Evolutionary conservation across 208 protist genomes (phyloP).

Genomic region (Trypanosoma congolense): DNA sequence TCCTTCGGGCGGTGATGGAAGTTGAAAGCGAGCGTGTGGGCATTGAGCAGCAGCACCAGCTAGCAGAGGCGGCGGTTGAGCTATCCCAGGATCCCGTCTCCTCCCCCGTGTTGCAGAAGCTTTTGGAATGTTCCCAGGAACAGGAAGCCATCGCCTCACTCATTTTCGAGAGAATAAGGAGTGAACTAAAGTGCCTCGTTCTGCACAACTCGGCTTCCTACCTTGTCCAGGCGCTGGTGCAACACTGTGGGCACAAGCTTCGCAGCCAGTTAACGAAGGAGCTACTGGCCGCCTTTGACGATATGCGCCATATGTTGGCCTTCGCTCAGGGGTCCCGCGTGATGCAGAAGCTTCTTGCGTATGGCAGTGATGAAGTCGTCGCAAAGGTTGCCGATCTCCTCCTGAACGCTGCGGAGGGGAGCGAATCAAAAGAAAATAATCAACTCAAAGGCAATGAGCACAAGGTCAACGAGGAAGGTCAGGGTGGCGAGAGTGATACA

Average conservation of each 20-base stretch:
- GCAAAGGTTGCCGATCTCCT: slow-evolving; percentile 40
- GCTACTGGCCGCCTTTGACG: slow-evolving; percentile 31
- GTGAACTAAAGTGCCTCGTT: slow-evolving; percentile 39
- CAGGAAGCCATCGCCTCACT: slow-evolving; percentile 6
- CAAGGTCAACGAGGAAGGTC: slow-evolving; percentile 39
- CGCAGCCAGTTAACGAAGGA: slow-evolving; percentile 39
- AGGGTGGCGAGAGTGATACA: slow-evolving; percentile 21
- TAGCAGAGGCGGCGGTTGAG: slow-evolving; percentile 25
- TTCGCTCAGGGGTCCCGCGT: slow-evolving; percentile 76
- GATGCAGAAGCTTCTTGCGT: slow-evolving; percentile 82
- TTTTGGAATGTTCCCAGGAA: slow-evolving; percentile 43
- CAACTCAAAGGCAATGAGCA: slow-evolving; percentile 2
- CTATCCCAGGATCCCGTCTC: slow-evolving; percentile 63
- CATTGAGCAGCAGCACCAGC: slow-evolving; percentile 13
- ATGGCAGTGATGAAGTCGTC: slow-evolving; percentile 57
- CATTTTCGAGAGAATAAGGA: slow-evolving; percentile 31
- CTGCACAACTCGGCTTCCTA: slow-evolving; percentile 56
- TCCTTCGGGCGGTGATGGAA: slow-evolving; percentile 75
- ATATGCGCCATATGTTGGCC: slow-evolving; percentile 48
- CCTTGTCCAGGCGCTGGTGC: slow-evolving; percentile 68
- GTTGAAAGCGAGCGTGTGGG: slow-evolving; percentile 27
- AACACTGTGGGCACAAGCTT: slow-evolving; percentile 34
- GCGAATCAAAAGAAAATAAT: slow-evolving; percentile 15
- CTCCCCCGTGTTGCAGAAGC: slow-evolving; percentile 77
- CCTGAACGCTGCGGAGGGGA: slow-evolving; percentile 14